These are phyloP conservation scores for Galeopsis tetrahit DNA, from an alignment of 257 asterid genomes.

Conservation along the genomic window DNA sequence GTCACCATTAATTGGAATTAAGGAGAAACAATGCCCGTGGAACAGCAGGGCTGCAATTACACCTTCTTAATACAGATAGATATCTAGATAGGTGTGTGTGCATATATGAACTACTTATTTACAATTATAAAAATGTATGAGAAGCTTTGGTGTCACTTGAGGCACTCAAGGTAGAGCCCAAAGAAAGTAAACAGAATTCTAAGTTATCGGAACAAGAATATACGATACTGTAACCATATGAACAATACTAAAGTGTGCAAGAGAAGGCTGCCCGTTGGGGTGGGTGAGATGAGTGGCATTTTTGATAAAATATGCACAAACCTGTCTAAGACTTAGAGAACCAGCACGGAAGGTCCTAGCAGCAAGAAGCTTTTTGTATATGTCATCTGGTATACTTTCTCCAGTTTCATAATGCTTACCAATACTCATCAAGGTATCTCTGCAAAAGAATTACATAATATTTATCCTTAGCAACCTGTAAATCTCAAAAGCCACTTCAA, in stretches of 20 bases:
- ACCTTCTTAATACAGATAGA: too few relatives aligned
- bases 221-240: not conserved
- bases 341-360: constrained; percentile 99
- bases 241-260: constrained; percentile 21
- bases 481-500: not conserved
- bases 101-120: too few relatives aligned
- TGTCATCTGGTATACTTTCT: constrained; percentile 87
- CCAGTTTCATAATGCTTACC: constrained; percentile 99
- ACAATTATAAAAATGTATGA: not conserved
- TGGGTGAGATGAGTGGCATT: not conserved
- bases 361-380: constrained; percentile 93
- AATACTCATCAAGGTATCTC: constrained; percentile 94
- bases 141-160: constrained; percentile 13
- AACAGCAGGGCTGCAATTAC: too few relatives aligned
- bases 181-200: not conserved
- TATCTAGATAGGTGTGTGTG: too few relatives aligned
- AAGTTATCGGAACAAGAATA: not conserved
- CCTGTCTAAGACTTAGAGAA: constrained; percentile 95
- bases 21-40: too few relatives aligned
- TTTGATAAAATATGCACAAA: constrained; percentile 35
- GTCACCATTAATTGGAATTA: not conserved
- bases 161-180: constrained; percentile 5
- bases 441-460: constrained; percentile 41
- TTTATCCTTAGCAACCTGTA: constrained; percentile 8
- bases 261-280: not conserved